Evolutionary conservation across 345 rosid genomes (phyloP).

Genomic region (Microthlaspi erraticum): DNA sequence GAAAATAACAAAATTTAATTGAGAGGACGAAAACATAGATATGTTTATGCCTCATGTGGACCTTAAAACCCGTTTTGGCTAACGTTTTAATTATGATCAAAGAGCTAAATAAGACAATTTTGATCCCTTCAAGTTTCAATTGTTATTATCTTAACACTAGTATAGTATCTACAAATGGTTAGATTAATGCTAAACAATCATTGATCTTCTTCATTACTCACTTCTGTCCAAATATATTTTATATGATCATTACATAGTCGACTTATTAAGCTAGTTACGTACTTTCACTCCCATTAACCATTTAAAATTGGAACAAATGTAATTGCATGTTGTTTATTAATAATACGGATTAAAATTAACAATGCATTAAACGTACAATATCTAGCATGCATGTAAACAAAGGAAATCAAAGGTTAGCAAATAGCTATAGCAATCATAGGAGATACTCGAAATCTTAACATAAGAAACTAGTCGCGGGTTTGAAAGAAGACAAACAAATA

Average conservation of each 20-base stretch:
- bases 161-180: background rate
- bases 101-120: background rate
- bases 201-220: background rate
- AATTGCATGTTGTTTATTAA: background rate
- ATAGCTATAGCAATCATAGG: background rate
- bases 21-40: background rate
- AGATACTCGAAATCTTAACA: conserved; percentile 12
- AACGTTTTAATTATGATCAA: background rate
- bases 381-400: conserved; percentile 5
- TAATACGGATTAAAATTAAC: background rate
- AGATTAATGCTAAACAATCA: no score
- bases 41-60: background rate
- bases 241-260: no score
- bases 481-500: conserved; percentile 25
- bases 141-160: background rate
- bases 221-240: background rate
- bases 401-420: background rate
- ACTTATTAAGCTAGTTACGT: background rate
- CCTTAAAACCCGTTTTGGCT: background rate
- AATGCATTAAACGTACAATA: background rate
- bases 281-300: background rate
- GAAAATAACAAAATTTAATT: background rate
- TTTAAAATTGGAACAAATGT: background rate
- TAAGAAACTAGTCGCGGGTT: background rate
- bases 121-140: background rate